Evolutionary conservation across 192 early-diverging fungal species (phyloP).

Genomic region (Coemansia sp.): DNA sequence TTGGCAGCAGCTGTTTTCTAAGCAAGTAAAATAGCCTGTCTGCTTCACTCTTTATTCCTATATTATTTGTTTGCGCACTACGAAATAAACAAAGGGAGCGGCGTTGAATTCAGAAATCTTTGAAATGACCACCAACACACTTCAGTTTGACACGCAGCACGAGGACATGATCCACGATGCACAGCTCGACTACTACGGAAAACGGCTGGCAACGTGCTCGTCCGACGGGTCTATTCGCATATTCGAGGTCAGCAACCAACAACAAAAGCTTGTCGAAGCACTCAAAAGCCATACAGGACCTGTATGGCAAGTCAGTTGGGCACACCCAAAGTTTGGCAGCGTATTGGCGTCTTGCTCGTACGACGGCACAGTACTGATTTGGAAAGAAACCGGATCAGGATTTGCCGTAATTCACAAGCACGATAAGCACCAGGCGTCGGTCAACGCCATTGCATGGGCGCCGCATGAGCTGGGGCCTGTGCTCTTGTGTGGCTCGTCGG

Average conservation of each 20-base stretch:
- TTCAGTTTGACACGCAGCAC: slow-evolving; percentile 55
- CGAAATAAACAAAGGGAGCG: no score
- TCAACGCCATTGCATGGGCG: slow-evolving; percentile 97
- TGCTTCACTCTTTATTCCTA: no score
- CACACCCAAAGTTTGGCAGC: slow-evolving; percentile 96
- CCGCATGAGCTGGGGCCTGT: slow-evolving; percentile 94
- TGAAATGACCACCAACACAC: slow-evolving; percentile 4
- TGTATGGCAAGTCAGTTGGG: slow-evolving; percentile 99
- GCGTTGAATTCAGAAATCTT: no score
- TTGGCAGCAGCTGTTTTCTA: no score
- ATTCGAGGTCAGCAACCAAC: slow-evolving; percentile 76
- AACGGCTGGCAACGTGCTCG: slow-evolving; percentile 92
- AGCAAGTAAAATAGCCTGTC: no score
- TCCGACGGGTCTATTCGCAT: slow-evolving; percentile 93
- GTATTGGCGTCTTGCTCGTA: slow-evolving; percentile 97
- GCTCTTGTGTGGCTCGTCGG: slow-evolving; percentile 91
- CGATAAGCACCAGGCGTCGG: slow-evolving; percentile 83
- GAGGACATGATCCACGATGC: slow-evolving; percentile 70
- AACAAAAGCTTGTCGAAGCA: slow-evolving; percentile 45
- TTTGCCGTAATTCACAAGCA: slow-evolving; percentile 72
- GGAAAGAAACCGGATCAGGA: slow-evolving; percentile 77
- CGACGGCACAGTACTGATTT: slow-evolving; percentile 93
- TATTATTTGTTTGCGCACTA: no score
- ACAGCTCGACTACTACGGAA: slow-evolving; percentile 80
- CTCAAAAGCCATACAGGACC: slow-evolving; percentile 86